Evolutionary conservation across 75 land plant species (phyloP).

Genomic region (Ceratopteris richardii): DNA sequence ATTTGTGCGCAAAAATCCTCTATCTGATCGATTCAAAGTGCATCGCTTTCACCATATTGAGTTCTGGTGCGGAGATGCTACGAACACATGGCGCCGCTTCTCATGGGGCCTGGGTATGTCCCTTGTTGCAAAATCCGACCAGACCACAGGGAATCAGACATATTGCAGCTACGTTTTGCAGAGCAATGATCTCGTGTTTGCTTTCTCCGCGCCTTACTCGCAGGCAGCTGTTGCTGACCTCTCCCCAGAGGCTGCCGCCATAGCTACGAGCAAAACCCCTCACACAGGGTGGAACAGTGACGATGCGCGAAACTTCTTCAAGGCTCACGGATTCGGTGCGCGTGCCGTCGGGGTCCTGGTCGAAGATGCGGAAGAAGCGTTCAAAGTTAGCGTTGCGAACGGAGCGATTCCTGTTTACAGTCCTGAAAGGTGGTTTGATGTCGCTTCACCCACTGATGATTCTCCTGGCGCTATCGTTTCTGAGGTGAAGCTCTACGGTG

Average conservation of each 20-base stretch:
- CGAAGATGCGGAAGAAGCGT: conserved; percentile 63
- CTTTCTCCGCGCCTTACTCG: conserved; percentile 91
- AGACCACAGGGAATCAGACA: conserved; percentile 75
- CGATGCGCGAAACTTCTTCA: conserved; percentile 37
- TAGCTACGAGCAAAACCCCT: conserved; percentile 18
- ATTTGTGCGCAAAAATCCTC: conserved; percentile 78
- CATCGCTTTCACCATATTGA: conserved; percentile 89
- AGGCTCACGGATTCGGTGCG: conserved; percentile 73
- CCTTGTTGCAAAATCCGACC: conserved; percentile 72
- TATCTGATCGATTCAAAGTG: conserved; percentile 62
- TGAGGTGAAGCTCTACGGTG: conserved; percentile 74
- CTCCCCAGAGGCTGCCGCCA: neutral
- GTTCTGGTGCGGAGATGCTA: conserved; percentile 83
- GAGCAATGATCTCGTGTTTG: conserved; percentile 60
- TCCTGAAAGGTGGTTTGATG: conserved; percentile 35
- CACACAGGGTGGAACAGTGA: conserved; percentile 55
- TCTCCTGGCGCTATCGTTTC: conserved; percentile 26
- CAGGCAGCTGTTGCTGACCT: neutral
- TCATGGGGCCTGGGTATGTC: conserved; percentile 93
- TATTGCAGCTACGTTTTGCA: conserved; percentile 76
- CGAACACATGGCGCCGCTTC: conserved; percentile 70
- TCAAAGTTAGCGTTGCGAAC: conserved; percentile 43
- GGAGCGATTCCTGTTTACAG: conserved; percentile 47
- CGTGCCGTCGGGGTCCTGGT: conserved; percentile 81
- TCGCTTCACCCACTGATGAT: conserved; percentile 16